phyloP scores from a whole-genome alignment of 2,329 filamentous ascomycete species.

The Aureobasidium musti region DNA sequence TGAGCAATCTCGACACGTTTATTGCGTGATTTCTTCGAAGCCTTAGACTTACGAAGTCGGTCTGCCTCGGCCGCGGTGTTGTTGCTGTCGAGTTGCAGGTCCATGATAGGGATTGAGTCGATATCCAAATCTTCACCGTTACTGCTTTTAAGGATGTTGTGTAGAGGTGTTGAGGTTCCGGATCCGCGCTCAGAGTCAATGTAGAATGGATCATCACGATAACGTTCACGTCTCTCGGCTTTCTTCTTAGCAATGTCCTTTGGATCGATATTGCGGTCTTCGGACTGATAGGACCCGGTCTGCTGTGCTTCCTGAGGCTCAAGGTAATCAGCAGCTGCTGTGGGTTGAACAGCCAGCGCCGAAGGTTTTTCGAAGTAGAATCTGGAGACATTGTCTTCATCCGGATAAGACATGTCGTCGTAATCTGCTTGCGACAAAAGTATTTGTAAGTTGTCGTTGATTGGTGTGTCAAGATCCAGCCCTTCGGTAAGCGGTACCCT shows the following conservation, averaged over 20 bases:
- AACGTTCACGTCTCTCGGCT: constrained; percentile 75
- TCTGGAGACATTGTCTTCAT: constrained; percentile 49
- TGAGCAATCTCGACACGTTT: constrained; percentile 50
- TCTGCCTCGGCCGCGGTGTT: constrained; percentile 30
- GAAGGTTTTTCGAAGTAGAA: constrained; percentile 50
- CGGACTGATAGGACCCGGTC: constrained; percentile 48
- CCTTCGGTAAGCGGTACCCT: constrained; percentile 79
- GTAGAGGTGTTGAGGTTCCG: constrained; percentile 72
- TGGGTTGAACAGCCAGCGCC: constrained; percentile 33
- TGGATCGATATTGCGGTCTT: constrained; percentile 61
- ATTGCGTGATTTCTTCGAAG: constrained; percentile 34
- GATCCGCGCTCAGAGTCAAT: constrained; percentile 61
- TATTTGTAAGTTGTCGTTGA: constrained; percentile 71
- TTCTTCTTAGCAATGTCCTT: constrained; percentile 73
- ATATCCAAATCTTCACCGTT: constrained; percentile 83
- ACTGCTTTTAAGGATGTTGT: constrained; percentile 66
- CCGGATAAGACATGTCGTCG: constrained; percentile 46
- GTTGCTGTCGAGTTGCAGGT: constrained; percentile 68
- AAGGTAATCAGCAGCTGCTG: constrained; percentile 49
- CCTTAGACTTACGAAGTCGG: constrained; percentile 22
- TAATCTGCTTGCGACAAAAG: constrained; percentile 61
- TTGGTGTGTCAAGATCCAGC: constrained; percentile 76
- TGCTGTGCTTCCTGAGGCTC: constrained; percentile 43
- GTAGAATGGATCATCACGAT: constrained; percentile 95
- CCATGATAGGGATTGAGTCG: constrained; percentile 94